Percentiles rank a stretch among this genome's conserved stretches.
phyloP scores from a whole-genome alignment of 129 eudicot species.

The Lactuca saligna region DNA sequence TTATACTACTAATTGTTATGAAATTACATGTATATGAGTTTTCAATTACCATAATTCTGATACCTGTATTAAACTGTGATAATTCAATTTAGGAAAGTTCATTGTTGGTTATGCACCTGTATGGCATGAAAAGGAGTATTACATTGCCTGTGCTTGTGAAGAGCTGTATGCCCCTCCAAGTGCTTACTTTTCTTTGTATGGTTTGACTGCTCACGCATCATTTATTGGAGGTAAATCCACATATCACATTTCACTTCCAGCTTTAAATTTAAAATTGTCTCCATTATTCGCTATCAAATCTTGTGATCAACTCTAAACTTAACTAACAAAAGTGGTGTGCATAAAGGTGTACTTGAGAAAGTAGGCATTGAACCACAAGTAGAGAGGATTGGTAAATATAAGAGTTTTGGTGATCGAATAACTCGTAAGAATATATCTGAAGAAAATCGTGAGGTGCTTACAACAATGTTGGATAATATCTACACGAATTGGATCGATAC shows the following conservation, averaged over 20 bases:
- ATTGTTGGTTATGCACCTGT: conserved; percentile 64
- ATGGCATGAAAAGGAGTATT: conserved; percentile 77
- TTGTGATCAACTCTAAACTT: conserved; percentile 4
- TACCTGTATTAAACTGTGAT: neutral
- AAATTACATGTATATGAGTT: too few species aligned
- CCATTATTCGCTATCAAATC: too few species aligned
- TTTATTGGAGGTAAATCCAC: conserved; percentile 64
- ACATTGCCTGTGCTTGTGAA: conserved; percentile 78
- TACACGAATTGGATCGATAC: conserved; percentile 74
- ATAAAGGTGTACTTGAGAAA: conserved; percentile 78
- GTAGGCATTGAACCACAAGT: conserved; percentile 87
- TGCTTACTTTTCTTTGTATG: conserved; percentile 73
- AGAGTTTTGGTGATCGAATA: conserved; percentile 80
- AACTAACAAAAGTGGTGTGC: conserved; percentile 11
- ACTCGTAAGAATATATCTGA: conserved; percentile 73
- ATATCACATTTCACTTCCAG: too few species aligned
- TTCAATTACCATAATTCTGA: neutral
- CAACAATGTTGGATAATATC: conserved; percentile 74
- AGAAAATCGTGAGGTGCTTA: conserved; percentile 82
- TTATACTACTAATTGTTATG: neutral
- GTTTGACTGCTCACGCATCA: conserved; percentile 58
- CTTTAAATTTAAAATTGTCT: too few species aligned
- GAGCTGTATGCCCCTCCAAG: conserved; percentile 91
- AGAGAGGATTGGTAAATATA: conserved; percentile 84
- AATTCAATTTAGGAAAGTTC: conserved; percentile 56